These are phyloP conservation scores for Apiosordaria backusii DNA, from an alignment of 495 filamentous ascomycete genomes.

Conservation along the genomic window DNA sequence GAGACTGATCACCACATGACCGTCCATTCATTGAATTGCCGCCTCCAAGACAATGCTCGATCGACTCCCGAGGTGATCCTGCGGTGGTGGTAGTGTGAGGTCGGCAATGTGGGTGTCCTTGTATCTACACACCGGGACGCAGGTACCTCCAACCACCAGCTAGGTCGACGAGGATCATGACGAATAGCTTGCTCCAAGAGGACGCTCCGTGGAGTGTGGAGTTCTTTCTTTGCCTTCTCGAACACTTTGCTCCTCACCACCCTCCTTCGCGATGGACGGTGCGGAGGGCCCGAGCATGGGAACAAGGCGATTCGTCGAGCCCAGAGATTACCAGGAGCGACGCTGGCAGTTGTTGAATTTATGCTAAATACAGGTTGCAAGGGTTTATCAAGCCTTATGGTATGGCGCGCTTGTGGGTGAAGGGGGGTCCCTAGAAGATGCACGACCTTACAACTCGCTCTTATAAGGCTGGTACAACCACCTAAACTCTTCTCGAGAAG, in stretches of 20 bases:
- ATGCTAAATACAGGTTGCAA: constrained; percentile 33
- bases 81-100: not conserved
- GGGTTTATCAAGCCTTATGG: constrained; percentile 22
- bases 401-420: not conserved
- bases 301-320: constrained; percentile 17
- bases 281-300: constrained; percentile 22
- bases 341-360: constrained; percentile 30
- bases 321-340: constrained; percentile 31
- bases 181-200: constrained; percentile 4
- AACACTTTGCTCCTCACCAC: constrained; percentile 13
- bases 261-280: constrained; percentile 1
- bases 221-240: constrained; percentile 23
- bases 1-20: constrained; percentile 17
- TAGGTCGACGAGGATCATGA: constrained; percentile 1
- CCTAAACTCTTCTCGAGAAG: not conserved
- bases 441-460: constrained; percentile 3
- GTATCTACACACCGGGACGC: constrained; percentile 1
- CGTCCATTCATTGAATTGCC: not conserved
- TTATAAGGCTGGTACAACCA: constrained; percentile 2
- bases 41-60: not conserved
- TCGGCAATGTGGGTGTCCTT: not conserved
- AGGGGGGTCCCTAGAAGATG: constrained; percentile 1
- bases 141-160: constrained; percentile 1
- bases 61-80: not conserved
- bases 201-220: not conserved